These are phyloP conservation scores for Drechslera avenae DNA, from an alignment of 2,329 filamentous ascomycete genomes.

Conservation along the genomic window DNA sequence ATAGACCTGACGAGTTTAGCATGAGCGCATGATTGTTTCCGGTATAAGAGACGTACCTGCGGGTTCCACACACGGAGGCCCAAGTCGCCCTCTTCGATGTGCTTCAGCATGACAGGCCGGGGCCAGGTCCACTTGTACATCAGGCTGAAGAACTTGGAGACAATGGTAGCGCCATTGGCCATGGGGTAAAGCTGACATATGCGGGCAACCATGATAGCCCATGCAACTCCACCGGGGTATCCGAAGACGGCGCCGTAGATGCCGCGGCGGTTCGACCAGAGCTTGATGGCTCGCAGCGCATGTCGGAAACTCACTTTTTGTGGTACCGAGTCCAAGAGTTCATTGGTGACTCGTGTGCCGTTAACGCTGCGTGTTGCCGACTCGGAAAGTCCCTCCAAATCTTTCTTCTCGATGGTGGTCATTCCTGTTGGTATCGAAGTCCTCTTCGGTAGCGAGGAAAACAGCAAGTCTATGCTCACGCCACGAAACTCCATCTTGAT, in stretches of 20 bases:
- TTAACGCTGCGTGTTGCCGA: constrained; percentile 88
- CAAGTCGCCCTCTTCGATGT: constrained; percentile 79
- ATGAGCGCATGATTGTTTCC: constrained; percentile 11
- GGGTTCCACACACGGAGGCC: constrained; percentile 94
- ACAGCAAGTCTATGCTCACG: constrained; percentile 93
- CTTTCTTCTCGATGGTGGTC: constrained; percentile 78
- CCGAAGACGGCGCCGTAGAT: constrained; percentile 97
- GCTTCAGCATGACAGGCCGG: constrained; percentile 86
- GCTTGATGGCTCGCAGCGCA: constrained; percentile 88
- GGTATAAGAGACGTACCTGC: constrained; percentile 61
- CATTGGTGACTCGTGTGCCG: constrained; percentile 90
- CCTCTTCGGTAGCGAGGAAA: constrained; percentile 50
- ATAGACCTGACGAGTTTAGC: constrained; percentile 64
- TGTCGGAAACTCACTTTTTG: constrained; percentile 88
- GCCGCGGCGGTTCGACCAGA: constrained; percentile 91
- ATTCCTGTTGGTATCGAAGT: constrained; percentile 61
- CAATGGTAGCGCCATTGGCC: constrained; percentile 84
- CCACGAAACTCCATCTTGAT: constrained; percentile 93
- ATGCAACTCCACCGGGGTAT: constrained; percentile 94
- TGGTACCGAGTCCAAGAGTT: constrained; percentile 86
- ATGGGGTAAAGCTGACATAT: constrained; percentile 96
- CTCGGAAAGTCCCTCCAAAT: constrained; percentile 85
- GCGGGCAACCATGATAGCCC: constrained; percentile 95
- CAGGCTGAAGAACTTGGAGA: constrained; percentile 92
- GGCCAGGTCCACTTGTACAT: constrained; percentile 94